Evolutionary conservation across 371 early-diverging fungal genomes (phyloP).

Genomic region (Umbelopsis sp.): DNA sequence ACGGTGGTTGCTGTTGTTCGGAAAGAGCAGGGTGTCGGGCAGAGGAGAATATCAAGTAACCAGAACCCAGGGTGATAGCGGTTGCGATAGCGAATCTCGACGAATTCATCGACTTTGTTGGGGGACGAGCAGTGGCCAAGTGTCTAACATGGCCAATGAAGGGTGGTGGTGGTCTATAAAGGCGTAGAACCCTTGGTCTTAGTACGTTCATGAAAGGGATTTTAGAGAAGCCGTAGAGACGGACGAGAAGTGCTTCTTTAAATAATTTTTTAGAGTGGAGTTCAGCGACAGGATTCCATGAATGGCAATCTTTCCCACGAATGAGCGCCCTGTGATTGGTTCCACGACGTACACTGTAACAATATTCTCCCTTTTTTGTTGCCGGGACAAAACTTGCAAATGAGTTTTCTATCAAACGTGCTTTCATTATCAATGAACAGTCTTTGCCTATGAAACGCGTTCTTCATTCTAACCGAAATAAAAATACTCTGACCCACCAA

Average conservation of each 20-base stretch:
- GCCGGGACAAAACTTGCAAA: no score
- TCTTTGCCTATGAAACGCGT: no score
- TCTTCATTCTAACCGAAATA: no score
- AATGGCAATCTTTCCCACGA: conserved; percentile 17
- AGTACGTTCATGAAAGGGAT: not conserved
- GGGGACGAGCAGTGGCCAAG: not conserved
- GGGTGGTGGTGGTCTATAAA: not conserved
- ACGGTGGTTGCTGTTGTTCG: conserved; percentile 28
- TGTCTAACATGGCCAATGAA: not conserved
- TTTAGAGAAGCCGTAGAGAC: not conserved
- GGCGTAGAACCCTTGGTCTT: not conserved
- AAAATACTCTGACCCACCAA: no score
- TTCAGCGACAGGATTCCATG: not conserved
- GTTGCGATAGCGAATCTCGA: conserved; percentile 15
- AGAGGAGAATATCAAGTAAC: conserved; percentile 10
- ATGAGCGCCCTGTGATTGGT: conserved; percentile 11
- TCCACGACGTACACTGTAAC: not conserved
- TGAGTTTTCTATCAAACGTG: not conserved
- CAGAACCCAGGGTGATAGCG: conserved; percentile 10
- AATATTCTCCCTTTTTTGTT: not conserved
- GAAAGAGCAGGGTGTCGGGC: conserved; percentile 20
- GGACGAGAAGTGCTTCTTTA: not conserved
- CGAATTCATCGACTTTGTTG: not conserved
- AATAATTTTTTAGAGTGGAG: conserved; percentile 4
- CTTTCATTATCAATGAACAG: not conserved